Percentiles rank a stretch among this genome's conserved stretches.
These are phyloP conservation scores for Cytospora schulzeri DNA, from an alignment of 2,329 filamentous ascomycete species.

Conservation along the genomic window DNA sequence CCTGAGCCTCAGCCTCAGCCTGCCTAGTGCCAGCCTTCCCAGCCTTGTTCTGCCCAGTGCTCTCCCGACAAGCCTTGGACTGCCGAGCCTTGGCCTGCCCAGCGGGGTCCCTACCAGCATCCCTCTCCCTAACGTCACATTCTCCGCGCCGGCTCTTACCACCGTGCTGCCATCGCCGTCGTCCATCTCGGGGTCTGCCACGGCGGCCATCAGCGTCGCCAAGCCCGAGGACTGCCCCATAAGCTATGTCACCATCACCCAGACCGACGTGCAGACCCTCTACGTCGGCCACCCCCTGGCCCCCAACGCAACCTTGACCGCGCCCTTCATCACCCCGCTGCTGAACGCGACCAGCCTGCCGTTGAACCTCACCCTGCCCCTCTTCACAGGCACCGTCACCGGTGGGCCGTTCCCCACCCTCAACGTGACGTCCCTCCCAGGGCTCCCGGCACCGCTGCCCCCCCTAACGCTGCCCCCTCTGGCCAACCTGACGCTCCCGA, in stretches of 20 bases:
- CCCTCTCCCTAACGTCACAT: background rate
- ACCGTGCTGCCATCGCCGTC: background rate
- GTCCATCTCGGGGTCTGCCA: background rate
- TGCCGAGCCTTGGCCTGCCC: background rate
- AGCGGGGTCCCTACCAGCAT: background rate
- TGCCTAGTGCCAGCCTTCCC: no score
- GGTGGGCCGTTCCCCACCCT: background rate
- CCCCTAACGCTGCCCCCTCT: no score
- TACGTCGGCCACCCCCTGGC: background rate
- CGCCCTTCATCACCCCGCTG: background rate
- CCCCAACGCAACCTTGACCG: background rate
- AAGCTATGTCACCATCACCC: background rate
- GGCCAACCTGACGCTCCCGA: background rate
- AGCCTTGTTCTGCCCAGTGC: no score
- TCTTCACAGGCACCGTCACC: background rate
- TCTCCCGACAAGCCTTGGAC: background rate
- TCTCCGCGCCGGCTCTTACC: background rate
- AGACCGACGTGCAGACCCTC: background rate
- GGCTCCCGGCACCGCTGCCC: no score
- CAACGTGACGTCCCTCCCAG: background rate
- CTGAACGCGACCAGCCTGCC: background rate
- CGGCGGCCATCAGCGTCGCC: background rate
- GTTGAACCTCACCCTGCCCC: background rate
- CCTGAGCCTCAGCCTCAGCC: no score
- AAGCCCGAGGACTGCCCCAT: background rate